phyloP scores from a whole-genome alignment of 2,329 filamentous ascomycete genomes.

The Davidsoniella neocaledoniae region DNA sequence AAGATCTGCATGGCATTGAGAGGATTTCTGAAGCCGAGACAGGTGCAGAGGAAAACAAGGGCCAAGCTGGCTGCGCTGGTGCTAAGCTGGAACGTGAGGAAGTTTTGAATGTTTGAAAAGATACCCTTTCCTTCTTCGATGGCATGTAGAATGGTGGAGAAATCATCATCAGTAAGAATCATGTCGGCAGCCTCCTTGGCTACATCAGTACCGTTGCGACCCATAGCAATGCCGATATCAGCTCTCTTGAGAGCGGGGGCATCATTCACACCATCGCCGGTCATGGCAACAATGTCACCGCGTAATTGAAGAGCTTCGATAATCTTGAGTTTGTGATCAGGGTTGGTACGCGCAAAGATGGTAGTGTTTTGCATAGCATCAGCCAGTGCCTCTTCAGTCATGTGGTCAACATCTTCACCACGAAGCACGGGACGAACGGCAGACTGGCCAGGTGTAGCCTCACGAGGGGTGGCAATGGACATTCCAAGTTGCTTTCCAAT shows the following conservation, averaged over 20 bases:
- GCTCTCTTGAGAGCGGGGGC: slow-evolving; percentile 92
- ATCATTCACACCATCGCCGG: slow-evolving; percentile 94
- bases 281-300: slow-evolving; percentile 97
- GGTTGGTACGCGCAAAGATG: slow-evolving; percentile 90
- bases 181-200: slow-evolving; percentile 93
- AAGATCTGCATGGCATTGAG: slow-evolving; percentile 99
- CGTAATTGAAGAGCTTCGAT: slow-evolving; percentile 78
- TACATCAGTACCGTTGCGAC: slow-evolving; percentile 83
- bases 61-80: slow-evolving; percentile 88
- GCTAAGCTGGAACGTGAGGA: slow-evolving; percentile 93
- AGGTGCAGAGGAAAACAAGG: slow-evolving; percentile 81
- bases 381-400: slow-evolving; percentile 72
- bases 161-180: slow-evolving; percentile 81
- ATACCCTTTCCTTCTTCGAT: slow-evolving; percentile 99
- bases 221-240: slow-evolving; percentile 97
- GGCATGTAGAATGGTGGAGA: slow-evolving; percentile 78
- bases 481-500: slow-evolving; percentile 94
- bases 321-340: slow-evolving; percentile 97
- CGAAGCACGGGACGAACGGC: slow-evolving; percentile 57
- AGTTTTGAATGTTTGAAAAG: slow-evolving; percentile 99
- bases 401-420: slow-evolving; percentile 82
- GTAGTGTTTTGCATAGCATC: slow-evolving; percentile 76
- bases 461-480: slow-evolving; percentile 46
- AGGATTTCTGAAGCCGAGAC: slow-evolving; percentile 84
- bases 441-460: slow-evolving; percentile 33